Base-by-base conservation (phyloP, 1,139 yeast genomes). In the Blastobotrys proliferans region DNA sequence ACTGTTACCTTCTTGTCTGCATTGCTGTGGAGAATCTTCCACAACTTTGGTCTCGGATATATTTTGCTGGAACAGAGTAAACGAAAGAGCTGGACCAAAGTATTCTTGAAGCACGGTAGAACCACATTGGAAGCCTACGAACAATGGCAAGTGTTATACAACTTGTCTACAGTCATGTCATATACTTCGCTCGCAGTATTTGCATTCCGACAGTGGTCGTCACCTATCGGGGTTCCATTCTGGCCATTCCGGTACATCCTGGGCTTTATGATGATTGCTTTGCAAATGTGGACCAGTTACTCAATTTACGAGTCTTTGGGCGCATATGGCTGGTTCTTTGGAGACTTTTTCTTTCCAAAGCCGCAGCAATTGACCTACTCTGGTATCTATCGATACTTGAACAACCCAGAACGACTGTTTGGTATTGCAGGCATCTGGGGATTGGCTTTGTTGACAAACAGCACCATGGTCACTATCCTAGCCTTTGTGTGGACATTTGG, bases 361-460 rank as follows among this genome's bases (percentile, higher is more conserved):
- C 63, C 67, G 33, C 51, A 54, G 37, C 58, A 62, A 46, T 70
- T 86, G 52, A 81, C 92, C 1, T 83, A 83, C 52, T 85, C 87
- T 25, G 95, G 95, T 43, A 86, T 85, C 41, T 86, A 85, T 61
- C 76, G 94, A 54, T 85, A 84, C 61, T 71, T 85, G 58, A 86
- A 85, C 60, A 84, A 85, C 57, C 95, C 95, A 6, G 95, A 85
- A 61, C 83, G 88, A 54, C 66, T 85, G 18, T 75, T 85, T 51
- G 94, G 94, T 17, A 81, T 82, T 45, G 81, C 90, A 54, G 94
- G 94, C 17, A 77, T 83, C 31, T 83, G 90, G 90, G 95, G 94
- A 16, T 67, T 81, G 14, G 78, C 81, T 2, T 62, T 85, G 41
- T 75, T 84, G 46, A 69, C 80, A 40, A 82, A 84, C 42, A 73